Evolutionary conservation across 2,329 filamentous ascomycete species (phyloP).

Genomic region (Penicillium crustosum): DNA sequence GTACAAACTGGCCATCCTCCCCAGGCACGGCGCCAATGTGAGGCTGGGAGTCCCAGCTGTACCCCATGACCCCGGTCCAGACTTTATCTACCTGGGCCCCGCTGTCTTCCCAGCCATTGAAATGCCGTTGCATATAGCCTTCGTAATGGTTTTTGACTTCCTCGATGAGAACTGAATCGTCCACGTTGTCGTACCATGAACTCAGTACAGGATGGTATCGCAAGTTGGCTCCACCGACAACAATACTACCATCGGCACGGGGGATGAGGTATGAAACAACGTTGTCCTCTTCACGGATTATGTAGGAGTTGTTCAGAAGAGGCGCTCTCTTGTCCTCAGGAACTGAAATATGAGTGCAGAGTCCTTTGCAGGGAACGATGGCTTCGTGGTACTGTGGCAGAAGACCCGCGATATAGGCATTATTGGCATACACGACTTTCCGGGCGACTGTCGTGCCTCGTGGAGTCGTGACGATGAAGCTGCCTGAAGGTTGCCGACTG

Average conservation of each 20-base stretch:
- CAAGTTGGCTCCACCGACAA: slow-evolving; percentile 64
- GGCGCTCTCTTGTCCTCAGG: slow-evolving; percentile 30
- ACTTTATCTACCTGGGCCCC: slow-evolving; percentile 35
- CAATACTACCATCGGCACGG: slow-evolving; percentile 54
- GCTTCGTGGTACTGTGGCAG: slow-evolving; percentile 68
- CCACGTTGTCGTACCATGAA: slow-evolving; percentile 48
- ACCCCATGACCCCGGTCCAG: slow-evolving; percentile 53
- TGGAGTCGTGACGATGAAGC: slow-evolving; percentile 55
- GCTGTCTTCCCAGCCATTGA: slow-evolving; percentile 40
- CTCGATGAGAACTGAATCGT: slow-evolving; percentile 54
- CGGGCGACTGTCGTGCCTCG: slow-evolving; percentile 65
- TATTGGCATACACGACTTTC: slow-evolving; percentile 75
- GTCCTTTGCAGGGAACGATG: slow-evolving; percentile 74
- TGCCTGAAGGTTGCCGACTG: slow-evolving; percentile 47
- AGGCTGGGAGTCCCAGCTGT: slow-evolving; percentile 52
- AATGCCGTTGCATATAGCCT: slow-evolving; percentile 41
- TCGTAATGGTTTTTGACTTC: slow-evolving; percentile 44
- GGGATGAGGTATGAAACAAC: slow-evolving; percentile 59
- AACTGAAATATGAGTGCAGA: slow-evolving; percentile 38
- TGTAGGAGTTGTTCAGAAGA: slow-evolving; percentile 54
- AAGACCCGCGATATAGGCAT: slow-evolving; percentile 77
- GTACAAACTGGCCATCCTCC: slow-evolving; percentile 54
- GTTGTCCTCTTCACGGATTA: slow-evolving; percentile 52
- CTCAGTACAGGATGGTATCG: slow-evolving; percentile 26
- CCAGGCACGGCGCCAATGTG: slow-evolving; percentile 54